phyloP scores from a whole-genome alignment of 768 basidiomycete species.

The Gymnopilus dilepis region DNA sequence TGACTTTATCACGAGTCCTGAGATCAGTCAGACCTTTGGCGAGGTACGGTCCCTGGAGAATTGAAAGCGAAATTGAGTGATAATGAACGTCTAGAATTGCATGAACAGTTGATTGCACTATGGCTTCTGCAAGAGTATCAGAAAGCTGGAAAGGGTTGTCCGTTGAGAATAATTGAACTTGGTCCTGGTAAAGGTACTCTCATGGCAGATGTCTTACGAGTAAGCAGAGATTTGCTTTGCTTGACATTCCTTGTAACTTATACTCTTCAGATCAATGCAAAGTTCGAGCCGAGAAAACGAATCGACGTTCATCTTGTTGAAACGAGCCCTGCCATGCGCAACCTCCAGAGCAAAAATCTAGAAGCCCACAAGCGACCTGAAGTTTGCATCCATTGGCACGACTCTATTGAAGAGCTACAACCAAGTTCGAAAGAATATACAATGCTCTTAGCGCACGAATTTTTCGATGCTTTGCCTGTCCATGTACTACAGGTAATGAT shows the following conservation, averaged over 20 bases:
- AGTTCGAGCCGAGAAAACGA: slow-evolving; percentile 46
- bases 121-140: slow-evolving; percentile 87
- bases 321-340: slow-evolving; percentile 71
- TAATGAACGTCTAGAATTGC: slow-evolving; percentile 35
- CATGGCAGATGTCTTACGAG: slow-evolving; percentile 87
- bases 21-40: slow-evolving; percentile 95
- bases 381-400: slow-evolving; percentile 69
- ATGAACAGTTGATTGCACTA: slow-evolving; percentile 75
- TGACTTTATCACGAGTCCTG: slow-evolving; percentile 96
- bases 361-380: slow-evolving; percentile 33
- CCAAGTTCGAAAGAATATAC: slow-evolving; percentile 63
- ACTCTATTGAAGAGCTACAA: slow-evolving; percentile 71
- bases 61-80: slow-evolving; percentile 35
- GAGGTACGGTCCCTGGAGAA: slow-evolving; percentile 64
- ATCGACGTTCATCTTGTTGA: slow-evolving; percentile 79
- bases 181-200: slow-evolving; percentile 95
- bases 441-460: slow-evolving; percentile 93
- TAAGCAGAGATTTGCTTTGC: slow-evolving; percentile 40
- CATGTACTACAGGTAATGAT: slow-evolving; percentile 80
- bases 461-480: slow-evolving; percentile 96
- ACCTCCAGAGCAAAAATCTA: slow-evolving; percentile 64
- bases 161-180: slow-evolving; percentile 82
- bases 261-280: slow-evolving; percentile 51
- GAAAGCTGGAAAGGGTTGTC: slow-evolving; percentile 48
- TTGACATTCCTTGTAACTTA: neutral